Evolutionary conservation across 352 stramenopile genomes (phyloP), one percentile per base, ranked within the genome.

Genomic region (Thalassiosira mediterranea): DNA sequence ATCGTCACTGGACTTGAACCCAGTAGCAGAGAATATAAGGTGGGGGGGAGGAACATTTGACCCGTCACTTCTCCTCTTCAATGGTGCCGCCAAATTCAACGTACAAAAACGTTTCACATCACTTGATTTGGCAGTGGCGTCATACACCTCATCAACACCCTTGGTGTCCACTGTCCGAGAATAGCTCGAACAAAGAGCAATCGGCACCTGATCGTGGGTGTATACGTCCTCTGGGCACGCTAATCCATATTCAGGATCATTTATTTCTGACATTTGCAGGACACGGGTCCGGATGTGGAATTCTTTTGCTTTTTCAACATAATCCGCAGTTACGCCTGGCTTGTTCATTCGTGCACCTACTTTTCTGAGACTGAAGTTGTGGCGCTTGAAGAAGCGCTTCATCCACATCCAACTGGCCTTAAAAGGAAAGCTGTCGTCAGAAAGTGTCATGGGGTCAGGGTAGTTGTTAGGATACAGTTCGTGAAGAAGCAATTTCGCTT

Each of bases 331-430:
- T 8, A 44, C 37, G 37, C 37, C 37, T 44, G 37, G 8, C n/a
- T 46, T 58, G n/a, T 68, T 58, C 4, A 68, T 38, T 44, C 46
- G 53, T 15, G 34, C 56, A 7, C 59, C 59, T 29, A 58, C 40
- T 5, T 2, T 58, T 11, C 44, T 11, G 0, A 17, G 38, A 19
- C 13, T 57, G 59, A 68, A 68, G 4, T 46, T 46, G n/a, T 23
- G 15, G 1, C 42, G 40, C 5, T 19, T 32, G 44, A 68, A 58
- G 21, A 68, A 68, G 1, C 7, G 11, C 13, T 11, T 13, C 1
- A 10, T 2, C 59, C 59, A 68, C 21, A 1, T 10, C 32, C 17
- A n/a, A 25, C 49, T 59, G n/a, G 7, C 7, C n/a, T 68, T 57
- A 28, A 68, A 68, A 13, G 13, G 8, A 57, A 44, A 47, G 3